These are phyloP conservation scores for Euptelea pleiosperma DNA, from an alignment of 164 flowering plant genomes.

Conservation along the genomic window DNA sequence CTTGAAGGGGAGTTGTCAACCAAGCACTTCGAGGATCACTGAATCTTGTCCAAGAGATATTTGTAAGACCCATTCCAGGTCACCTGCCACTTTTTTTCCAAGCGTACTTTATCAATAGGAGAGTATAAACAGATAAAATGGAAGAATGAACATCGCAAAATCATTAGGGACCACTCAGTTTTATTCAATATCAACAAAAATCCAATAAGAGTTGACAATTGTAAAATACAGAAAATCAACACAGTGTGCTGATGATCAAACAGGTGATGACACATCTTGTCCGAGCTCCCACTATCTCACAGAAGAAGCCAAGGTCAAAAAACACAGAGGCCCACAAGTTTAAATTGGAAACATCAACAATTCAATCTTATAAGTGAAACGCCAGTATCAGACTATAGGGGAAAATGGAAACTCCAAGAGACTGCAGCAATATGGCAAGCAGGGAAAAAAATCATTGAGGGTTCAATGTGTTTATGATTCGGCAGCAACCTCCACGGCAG, in stretches of 20 bases:
- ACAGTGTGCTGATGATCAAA: constrained; percentile 14
- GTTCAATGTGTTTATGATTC: constrained; percentile 20
- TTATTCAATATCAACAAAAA: neutral
- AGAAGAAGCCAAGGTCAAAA: constrained; percentile 7
- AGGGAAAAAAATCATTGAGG: neutral
- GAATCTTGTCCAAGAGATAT: too few species aligned
- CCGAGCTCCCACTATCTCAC: constrained; percentile 17
- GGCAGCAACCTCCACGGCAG: constrained; percentile 31
- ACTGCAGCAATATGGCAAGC: constrained; percentile 5
- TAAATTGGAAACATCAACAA: constrained; percentile 10
- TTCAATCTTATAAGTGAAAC: constrained; percentile 10
- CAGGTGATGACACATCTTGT: constrained; percentile 14
- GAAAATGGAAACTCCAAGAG: constrained; percentile 3
- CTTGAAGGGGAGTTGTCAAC: too few species aligned
- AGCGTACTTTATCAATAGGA: too few species aligned
- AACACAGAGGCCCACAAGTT: constrained; percentile 10
- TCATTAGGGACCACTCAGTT: neutral
- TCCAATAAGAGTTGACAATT: neutral
- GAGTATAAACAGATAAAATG: neutral
- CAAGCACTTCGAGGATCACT: too few species aligned
- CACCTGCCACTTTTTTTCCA: too few species aligned
- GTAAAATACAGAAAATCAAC: constrained; percentile 14
- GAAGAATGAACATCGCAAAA: neutral
- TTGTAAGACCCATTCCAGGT: too few species aligned
- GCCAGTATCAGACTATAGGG: constrained; percentile 12